phyloP scores from a whole-genome alignment of 2,329 filamentous ascomycete genomes.

The Atkinsonella texensis region DNA sequence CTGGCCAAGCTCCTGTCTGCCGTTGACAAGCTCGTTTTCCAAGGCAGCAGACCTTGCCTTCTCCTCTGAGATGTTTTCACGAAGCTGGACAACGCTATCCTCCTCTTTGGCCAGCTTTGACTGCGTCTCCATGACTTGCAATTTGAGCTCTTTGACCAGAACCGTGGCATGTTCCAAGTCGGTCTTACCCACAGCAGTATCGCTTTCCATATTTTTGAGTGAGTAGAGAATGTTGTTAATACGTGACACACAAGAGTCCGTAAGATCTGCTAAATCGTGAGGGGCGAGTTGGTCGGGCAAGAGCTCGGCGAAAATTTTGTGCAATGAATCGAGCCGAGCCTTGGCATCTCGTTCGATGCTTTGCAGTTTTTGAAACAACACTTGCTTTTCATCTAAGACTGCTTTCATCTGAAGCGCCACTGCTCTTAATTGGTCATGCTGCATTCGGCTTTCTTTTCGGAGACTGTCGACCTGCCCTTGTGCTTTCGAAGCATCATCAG shows the following conservation, averaged over 20 bases:
- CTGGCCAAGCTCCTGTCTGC: slow-evolving; percentile 55
- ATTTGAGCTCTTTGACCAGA: slow-evolving; percentile 41
- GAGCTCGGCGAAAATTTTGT: slow-evolving; percentile 47
- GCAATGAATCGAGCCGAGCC: slow-evolving; percentile 40
- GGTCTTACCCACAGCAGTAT: slow-evolving; percentile 45
- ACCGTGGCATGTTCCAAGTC: slow-evolving; percentile 50
- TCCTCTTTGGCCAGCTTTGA: slow-evolving; percentile 42
- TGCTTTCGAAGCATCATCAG: slow-evolving; percentile 43
- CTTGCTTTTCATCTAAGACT: slow-evolving; percentile 41
- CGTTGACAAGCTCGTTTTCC: slow-evolving; percentile 47
- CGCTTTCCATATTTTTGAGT: slow-evolving; percentile 46
- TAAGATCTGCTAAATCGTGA: slow-evolving; percentile 42
- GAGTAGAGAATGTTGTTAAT: slow-evolving; percentile 49
- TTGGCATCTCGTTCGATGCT: slow-evolving; percentile 39
- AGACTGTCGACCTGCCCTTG: slow-evolving; percentile 53
- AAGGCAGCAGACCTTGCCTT: slow-evolving; percentile 41
- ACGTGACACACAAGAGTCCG: slow-evolving; percentile 46
- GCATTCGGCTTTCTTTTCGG: slow-evolving; percentile 45
- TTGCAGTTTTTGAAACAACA: slow-evolving; percentile 37
- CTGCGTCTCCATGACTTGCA: slow-evolving; percentile 42
- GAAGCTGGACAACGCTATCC: slow-evolving; percentile 36
- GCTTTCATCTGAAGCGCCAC: slow-evolving; percentile 45
- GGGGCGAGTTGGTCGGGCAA: slow-evolving; percentile 41
- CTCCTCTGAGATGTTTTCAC: slow-evolving; percentile 40
- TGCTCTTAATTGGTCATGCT: slow-evolving; percentile 47